A percentile compares a stretch with the other conserved stretches of the same genome.
phyloP scores from a whole-genome alignment of 148 eudicot genomes.

The Vaccinium darrowii region DNA sequence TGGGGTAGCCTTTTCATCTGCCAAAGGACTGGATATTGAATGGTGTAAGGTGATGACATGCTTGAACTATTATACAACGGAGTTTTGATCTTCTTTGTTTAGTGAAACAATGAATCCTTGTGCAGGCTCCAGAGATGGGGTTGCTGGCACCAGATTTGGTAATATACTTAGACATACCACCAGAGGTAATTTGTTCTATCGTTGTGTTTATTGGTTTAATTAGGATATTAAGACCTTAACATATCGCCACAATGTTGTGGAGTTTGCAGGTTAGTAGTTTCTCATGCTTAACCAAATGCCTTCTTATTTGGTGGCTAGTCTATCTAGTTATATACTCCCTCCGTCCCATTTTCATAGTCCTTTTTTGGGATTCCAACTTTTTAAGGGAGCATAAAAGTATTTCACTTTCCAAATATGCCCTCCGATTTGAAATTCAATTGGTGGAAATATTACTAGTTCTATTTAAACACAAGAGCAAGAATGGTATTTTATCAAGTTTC shows the following conservation, averaged over 20 bases:
- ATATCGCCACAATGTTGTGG: neutral
- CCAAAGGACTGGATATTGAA: slow-evolving; percentile 85
- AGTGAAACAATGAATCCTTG: slow-evolving; percentile 14
- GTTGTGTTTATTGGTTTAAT: neutral
- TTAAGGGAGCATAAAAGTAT: too few species aligned
- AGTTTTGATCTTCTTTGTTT: neutral
- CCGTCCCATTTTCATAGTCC: too few species aligned
- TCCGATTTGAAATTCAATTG: too few species aligned
- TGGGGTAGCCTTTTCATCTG: slow-evolving; percentile 96
- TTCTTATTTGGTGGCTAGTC: neutral
- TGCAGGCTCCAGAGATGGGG: slow-evolving; percentile 90
- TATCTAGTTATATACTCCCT: neutral
- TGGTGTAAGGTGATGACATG: slow-evolving; percentile 83
- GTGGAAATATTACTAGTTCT: too few species aligned
- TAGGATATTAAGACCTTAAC: neutral
- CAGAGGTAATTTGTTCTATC: slow-evolving; percentile 59
- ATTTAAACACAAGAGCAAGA: too few species aligned
- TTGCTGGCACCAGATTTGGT: slow-evolving; percentile 93
- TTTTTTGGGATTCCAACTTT: too few species aligned
- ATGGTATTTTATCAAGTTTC: too few species aligned
- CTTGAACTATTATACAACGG: neutral
- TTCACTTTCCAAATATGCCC: too few species aligned
- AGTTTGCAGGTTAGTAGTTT: neutral
- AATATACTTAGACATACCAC: slow-evolving; percentile 84
- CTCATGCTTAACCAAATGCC: neutral